These are phyloP conservation scores for Mortierella claussenii DNA, from an alignment of 192 early-diverging fungal genomes.

Conservation along the genomic window DNA sequence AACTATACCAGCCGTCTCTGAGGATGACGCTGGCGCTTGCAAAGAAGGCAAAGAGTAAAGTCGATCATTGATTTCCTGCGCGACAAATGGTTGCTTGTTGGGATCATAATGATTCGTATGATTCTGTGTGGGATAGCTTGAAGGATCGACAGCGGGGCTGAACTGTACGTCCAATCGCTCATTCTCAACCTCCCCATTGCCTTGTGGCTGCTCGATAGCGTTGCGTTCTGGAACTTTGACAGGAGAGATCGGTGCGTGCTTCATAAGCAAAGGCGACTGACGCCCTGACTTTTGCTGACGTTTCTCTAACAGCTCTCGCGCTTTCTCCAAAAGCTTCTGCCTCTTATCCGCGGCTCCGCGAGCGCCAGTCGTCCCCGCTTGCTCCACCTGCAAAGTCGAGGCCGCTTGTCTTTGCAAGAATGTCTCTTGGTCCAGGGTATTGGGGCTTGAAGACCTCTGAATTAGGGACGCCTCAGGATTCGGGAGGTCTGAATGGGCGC, in stretches of 20 bases:
- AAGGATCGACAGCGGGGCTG: too few relatives aligned
- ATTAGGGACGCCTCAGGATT: too few relatives aligned
- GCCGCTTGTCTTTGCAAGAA: constrained; percentile 8
- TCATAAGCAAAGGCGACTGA: constrained; percentile 1
- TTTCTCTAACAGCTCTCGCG: constrained; percentile 23
- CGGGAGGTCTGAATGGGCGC: too few relatives aligned
- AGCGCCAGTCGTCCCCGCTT: neutral
- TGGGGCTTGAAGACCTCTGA: constrained; percentile 12
- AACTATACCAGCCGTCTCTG: too few relatives aligned
- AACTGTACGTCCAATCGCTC: too few relatives aligned
- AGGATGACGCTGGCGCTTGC: too few relatives aligned
- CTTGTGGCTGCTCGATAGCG: neutral
- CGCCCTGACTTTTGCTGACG: constrained; percentile 12
- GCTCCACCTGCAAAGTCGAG: neutral
- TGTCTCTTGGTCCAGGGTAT: constrained; percentile 4
- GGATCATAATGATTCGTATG: too few relatives aligned
- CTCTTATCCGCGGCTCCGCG: constrained; percentile 9
- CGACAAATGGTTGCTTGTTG: too few relatives aligned
- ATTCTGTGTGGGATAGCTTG: too few relatives aligned
- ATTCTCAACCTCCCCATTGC: neutral
- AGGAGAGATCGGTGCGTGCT: neutral
- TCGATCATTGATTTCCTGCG: too few relatives aligned
- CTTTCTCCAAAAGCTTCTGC: constrained; percentile 18
- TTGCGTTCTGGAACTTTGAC: neutral
- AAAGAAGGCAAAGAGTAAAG: too few relatives aligned